Percentiles rank a stretch among this genome's conserved stretches.
These are phyloP conservation scores for Nakazawaea ambrosiae DNA, from an alignment of 805 yeast species.

Conservation along the genomic window DNA sequence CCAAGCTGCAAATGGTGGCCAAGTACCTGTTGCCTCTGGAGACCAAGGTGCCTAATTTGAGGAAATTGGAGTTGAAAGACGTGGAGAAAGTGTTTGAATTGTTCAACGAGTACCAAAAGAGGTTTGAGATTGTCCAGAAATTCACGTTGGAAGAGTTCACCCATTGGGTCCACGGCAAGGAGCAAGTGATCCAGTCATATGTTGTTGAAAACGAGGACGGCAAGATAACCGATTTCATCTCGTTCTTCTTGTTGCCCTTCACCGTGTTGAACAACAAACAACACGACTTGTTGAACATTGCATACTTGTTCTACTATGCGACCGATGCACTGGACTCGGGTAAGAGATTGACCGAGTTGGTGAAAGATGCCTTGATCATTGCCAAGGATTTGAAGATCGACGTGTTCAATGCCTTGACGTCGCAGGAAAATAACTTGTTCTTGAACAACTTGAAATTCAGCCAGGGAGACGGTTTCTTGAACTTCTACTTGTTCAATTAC, in stretches of 20 bases:
- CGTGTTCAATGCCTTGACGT: slow-evolving; percentile 88
- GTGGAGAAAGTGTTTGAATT: slow-evolving; percentile 55
- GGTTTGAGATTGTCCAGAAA: slow-evolving; percentile 67
- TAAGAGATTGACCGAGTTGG: slow-evolving; percentile 52
- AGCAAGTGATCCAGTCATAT: slow-evolving; percentile 57
- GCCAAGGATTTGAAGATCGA: slow-evolving; percentile 68
- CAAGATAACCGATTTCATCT: slow-evolving; percentile 77
- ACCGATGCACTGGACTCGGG: slow-evolving; percentile 50
- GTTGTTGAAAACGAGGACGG: slow-evolving; percentile 66
- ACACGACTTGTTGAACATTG: slow-evolving; percentile 70
- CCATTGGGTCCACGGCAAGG: slow-evolving; percentile 74
- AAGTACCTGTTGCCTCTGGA: slow-evolving; percentile 47
- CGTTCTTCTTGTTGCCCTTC: slow-evolving; percentile 86
- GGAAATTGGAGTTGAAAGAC: slow-evolving; percentile 53
- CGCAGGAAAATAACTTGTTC: slow-evolving; percentile 85
- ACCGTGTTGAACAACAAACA: slow-evolving; percentile 62
- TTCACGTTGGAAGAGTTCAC: slow-evolving; percentile 59
- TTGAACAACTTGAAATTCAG: slow-evolving; percentile 83
- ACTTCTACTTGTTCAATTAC: slow-evolving; percentile 90
- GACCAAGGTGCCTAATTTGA: slow-evolving; percentile 46
- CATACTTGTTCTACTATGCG: slow-evolving; percentile 87
- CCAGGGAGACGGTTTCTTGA: slow-evolving; percentile 85
- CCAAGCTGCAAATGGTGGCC: slow-evolving; percentile 62
- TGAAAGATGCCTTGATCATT: slow-evolving; percentile 69
- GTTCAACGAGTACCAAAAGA: slow-evolving; percentile 53